Conservation (phyloP, 208 protist species). For the Crithidia brevicula region DNA sequence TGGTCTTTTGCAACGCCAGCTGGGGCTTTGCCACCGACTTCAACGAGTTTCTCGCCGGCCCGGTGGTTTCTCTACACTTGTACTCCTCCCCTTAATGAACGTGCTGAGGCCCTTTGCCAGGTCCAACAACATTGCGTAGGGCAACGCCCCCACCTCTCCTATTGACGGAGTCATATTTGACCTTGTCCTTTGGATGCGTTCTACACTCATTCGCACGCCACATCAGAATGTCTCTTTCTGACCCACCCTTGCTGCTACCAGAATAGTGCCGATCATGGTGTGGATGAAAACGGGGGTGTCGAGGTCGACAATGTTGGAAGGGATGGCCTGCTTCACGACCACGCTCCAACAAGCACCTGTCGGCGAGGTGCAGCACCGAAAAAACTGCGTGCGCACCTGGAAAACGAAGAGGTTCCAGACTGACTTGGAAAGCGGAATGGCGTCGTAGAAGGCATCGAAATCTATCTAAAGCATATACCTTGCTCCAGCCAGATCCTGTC, state of each 20-base stretch:
- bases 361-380: background rate
- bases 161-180: background rate
- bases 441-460: slow-evolving; percentile 12
- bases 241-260: background rate
- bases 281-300: background rate
- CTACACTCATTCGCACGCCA: background rate
- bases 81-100: background rate
- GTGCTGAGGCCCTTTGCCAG: background rate
- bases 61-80: background rate
- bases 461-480: slow-evolving; percentile 7
- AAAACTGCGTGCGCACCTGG: background rate
- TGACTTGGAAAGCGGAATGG: background rate
- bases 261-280: background rate
- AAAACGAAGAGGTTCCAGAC: slow-evolving; percentile 10
- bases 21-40: background rate
- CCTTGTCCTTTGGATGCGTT: background rate
- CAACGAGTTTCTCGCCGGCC: background rate
- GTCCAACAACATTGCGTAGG: background rate
- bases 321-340: background rate
- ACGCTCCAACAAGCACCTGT: slow-evolving; percentile 19
- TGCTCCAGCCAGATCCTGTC: background rate
- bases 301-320: background rate
- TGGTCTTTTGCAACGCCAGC: background rate
- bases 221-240: background rate
- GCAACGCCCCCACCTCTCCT: background rate